Evolutionary conservation across 768 basidiomycete genomes (phyloP).

Genomic region (Mycena rebaudengoi): DNA sequence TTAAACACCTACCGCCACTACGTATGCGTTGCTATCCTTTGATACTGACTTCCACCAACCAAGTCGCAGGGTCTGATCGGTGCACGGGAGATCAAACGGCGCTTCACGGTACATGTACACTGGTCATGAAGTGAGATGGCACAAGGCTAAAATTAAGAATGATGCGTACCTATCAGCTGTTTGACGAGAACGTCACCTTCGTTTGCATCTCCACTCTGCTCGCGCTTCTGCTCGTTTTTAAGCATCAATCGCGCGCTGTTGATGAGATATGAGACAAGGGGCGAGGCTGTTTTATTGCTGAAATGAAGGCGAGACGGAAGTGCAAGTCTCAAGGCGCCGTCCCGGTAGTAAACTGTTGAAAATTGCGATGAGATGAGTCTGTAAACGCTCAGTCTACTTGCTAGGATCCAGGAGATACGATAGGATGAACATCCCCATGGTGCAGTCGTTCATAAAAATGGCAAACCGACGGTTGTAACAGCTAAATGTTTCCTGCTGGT

Average conservation of each 20-base stretch:
- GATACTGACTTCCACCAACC: background rate
- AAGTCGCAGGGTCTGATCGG: background rate
- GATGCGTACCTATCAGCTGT: background rate
- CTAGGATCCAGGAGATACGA: constrained; percentile 12
- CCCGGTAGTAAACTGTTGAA: constrained; percentile 1
- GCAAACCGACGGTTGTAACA: constrained; percentile 3
- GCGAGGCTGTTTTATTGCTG: background rate
- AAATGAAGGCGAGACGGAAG: background rate
- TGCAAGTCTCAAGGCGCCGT: background rate
- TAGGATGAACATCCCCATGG: constrained; percentile 4
- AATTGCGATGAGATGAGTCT: background rate
- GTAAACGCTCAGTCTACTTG: background rate
- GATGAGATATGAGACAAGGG: background rate
- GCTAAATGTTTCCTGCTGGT: background rate
- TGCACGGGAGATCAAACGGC: background rate
- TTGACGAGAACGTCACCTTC: background rate
- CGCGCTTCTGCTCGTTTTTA: background rate
- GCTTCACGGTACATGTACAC: background rate
- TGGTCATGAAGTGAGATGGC: background rate
- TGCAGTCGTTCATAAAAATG: constrained; percentile 15
- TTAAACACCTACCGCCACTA: background rate
- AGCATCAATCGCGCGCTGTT: background rate
- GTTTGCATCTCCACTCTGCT: background rate
- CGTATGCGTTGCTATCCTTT: background rate
- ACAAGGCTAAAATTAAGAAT: background rate